A percentile compares a stretch with the other conserved stretches of the same genome.
phyloP scores from a whole-genome alignment of 305 asterid species.

The Fraxinus nigra region DNA sequence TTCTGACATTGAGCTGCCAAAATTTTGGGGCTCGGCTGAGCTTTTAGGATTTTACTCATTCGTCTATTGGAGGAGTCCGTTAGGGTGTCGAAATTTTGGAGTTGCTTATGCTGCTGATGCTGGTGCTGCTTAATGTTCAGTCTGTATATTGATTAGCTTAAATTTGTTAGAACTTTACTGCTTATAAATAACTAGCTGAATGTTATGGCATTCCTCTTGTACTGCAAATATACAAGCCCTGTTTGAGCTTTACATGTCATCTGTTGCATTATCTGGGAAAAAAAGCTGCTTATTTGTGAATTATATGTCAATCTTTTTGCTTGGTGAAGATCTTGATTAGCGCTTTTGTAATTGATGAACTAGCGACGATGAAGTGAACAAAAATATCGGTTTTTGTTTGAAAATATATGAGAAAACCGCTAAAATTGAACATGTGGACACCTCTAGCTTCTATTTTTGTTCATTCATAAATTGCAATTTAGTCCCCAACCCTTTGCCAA shows the following conservation, averaged over 20 bases:
- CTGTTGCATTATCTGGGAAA: neutral
- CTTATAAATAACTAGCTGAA: neutral
- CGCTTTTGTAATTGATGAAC: neutral
- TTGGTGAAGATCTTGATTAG: neutral
- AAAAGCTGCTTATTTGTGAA: neutral
- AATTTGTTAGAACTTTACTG: neutral
- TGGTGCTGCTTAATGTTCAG: neutral
- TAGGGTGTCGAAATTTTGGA: neutral
- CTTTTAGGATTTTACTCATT: neutral
- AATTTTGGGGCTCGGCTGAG: conserved; percentile 25
- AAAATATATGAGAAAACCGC: neutral
- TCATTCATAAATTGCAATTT: neutral
- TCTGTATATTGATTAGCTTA: neutral
- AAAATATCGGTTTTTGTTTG: neutral
- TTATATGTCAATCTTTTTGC: neutral
- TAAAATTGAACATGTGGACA: neutral
- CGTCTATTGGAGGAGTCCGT: neutral
- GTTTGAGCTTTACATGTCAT: neutral
- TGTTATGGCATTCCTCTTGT: neutral
- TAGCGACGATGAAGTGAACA: neutral
- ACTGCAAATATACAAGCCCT: neutral
- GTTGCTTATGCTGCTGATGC: neutral
- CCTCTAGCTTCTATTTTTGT: neutral
- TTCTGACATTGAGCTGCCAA: conserved; percentile 30
- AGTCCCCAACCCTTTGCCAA: neutral